Evolutionary conservation across 805 yeast species (phyloP), one percentile per base, ranked within the genome.

Genomic region (Nematodospora valgi): DNA sequence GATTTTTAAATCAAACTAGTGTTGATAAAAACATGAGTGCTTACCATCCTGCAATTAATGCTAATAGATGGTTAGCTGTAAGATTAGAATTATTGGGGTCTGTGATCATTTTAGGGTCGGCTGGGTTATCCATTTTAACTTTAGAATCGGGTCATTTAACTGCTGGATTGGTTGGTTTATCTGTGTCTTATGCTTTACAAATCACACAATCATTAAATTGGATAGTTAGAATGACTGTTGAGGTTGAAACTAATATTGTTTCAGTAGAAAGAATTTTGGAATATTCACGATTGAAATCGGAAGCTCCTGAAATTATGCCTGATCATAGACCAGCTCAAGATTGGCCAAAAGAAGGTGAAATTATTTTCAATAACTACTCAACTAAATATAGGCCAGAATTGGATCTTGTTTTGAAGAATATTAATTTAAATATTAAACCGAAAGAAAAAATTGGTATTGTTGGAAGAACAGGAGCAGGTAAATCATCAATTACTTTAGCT

Each of bases 211-310:
- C 96, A 0, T 74, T 93, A 61, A 91, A 88, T 59, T 91, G 97
- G 97, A 87, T 93, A 61, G 98, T 93, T 20, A 77, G 99, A 64
- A 91, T 89, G 98, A 86, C 97, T 0, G 98, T 93, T 28, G 98
- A 93, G 50, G 96, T 93, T 30, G 98, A 93, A 61, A 88, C 97
- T 9, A 91, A 88, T 60, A 89, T 93, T 64, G 98, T 93, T 24
- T 85, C 95, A 13, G 96, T 94, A 29, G 98, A 91, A 67, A 80
- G 98, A 64, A 80, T 91, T 35, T 71, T 86, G 60, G 98, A 91
- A 58, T 91, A 89, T 58, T 76, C 95, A 23, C 59, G 64, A n/a
- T 67, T 93, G 41, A 64, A 65, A 24, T 70, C 88, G n/a, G 98
- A 93, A 65, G 98, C 97, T 6, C 86, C 93, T 1, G 78, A 70